A percentile compares a stretch with the other conserved stretches of the same genome.
Evolutionary conservation across 768 basidiomycete genomes (phyloP).

Genomic region (Austroboletus eburneus): DNA sequence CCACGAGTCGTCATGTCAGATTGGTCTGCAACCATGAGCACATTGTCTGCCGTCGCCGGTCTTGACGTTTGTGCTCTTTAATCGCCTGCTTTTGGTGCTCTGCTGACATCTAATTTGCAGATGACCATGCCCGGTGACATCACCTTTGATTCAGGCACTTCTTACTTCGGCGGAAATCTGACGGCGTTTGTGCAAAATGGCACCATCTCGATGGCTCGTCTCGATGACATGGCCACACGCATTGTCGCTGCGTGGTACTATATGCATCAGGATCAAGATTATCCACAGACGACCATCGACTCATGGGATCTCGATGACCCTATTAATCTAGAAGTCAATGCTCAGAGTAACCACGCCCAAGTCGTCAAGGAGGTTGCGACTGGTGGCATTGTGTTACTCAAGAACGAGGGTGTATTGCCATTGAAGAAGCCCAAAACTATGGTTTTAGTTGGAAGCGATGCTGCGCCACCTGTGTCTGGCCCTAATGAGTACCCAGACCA

Average conservation of each 20-base stretch:
- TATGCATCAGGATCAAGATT: constrained; percentile 29
- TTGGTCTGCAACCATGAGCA: constrained; percentile 55
- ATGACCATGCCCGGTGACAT: constrained; percentile 75
- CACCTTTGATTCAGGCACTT: constrained; percentile 31
- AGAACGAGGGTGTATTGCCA: constrained; percentile 60
- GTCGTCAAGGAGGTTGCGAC: constrained; percentile 61
- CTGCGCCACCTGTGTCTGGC: constrained; percentile 59
- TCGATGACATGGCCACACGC: constrained; percentile 71
- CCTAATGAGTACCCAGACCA: constrained; percentile 68
- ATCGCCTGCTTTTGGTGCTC: too few relatives aligned
- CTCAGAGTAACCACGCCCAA: constrained; percentile 49
- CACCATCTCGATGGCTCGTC: constrained; percentile 50
- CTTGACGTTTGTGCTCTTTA: constrained; percentile 46
- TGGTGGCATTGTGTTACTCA: constrained; percentile 63
- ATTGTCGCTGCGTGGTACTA: constrained; percentile 63
- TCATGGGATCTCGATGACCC: constrained; percentile 28
- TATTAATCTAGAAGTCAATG: constrained; percentile 45
- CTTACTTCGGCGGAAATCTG: constrained; percentile 59
- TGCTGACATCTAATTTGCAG: constrained; percentile 29
- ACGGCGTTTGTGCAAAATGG: constrained; percentile 57
- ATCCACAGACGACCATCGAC: constrained; percentile 24
- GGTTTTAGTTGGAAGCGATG: constrained; percentile 59
- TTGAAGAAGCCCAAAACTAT: constrained; percentile 56
- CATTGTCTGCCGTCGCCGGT: constrained; percentile 52
- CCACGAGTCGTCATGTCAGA: constrained; percentile 51